phyloP scores from a whole-genome alignment of 805 yeast species.

The Brettanomyces nanus region DNA sequence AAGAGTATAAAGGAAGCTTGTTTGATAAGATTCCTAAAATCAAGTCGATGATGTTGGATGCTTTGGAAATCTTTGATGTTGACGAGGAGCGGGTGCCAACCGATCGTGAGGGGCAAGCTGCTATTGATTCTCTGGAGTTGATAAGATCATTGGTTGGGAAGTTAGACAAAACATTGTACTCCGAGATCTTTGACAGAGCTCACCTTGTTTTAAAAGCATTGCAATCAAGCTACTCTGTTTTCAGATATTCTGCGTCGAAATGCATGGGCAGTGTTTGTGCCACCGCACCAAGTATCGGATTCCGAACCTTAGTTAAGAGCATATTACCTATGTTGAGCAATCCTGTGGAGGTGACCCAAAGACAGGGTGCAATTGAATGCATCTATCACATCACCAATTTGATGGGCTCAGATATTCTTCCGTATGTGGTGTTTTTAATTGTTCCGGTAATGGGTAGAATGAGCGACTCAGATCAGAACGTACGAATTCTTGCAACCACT shows the following conservation, averaged over 20 bases:
- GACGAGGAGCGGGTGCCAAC: constrained; percentile 19
- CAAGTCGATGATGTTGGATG: constrained; percentile 53
- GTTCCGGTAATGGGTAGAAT: constrained; percentile 96
- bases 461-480: constrained; percentile 89
- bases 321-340: constrained; percentile 76
- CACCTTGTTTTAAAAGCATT: constrained; percentile 47
- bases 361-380: constrained; percentile 94
- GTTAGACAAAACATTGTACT: constrained; percentile 40
- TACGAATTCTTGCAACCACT: constrained; percentile 86
- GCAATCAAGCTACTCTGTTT: constrained; percentile 66
- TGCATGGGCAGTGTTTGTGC: constrained; percentile 76
- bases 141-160: constrained; percentile 64
- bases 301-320: constrained; percentile 70
- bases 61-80: constrained; percentile 32
- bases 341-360: constrained; percentile 56
- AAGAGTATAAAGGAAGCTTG: constrained; percentile 41
- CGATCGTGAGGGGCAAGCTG: constrained; percentile 57
- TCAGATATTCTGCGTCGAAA: constrained; percentile 85
- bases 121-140: constrained; percentile 82
- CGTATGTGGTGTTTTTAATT: constrained; percentile 89
- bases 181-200: constrained; percentile 43
- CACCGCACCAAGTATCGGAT: constrained; percentile 57
- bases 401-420: constrained; percentile 85
- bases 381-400: constrained; percentile 74
- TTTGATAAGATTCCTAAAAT: constrained; percentile 63